These are phyloP conservation scores for Alternaria ventricosa DNA, from an alignment of 2,329 filamentous ascomycete genomes.

Conservation along the genomic window DNA sequence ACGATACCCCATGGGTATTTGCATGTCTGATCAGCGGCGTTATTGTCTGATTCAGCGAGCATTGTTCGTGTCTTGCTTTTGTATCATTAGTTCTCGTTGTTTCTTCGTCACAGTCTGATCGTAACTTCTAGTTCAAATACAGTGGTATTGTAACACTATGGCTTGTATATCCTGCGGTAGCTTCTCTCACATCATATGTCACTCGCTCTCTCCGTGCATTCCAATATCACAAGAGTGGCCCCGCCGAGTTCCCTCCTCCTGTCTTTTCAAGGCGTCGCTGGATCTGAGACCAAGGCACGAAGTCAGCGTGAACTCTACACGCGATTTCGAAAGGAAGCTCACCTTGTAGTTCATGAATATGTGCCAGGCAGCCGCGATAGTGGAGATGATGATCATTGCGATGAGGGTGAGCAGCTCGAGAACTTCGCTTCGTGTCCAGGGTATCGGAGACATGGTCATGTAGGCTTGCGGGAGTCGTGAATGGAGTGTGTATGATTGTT, in stretches of 20 bases:
- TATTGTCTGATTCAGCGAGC: neutral
- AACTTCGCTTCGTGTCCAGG: neutral
- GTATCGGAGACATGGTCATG: neutral
- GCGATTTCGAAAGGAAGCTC: neutral
- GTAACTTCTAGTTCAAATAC: conserved; percentile 3
- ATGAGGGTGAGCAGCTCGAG: neutral
- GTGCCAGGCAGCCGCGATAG: neutral
- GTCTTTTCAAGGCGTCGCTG: neutral
- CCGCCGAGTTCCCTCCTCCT: neutral
- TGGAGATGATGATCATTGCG: neutral
- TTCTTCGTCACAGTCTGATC: neutral
- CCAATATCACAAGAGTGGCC: neutral
- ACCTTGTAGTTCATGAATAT: neutral
- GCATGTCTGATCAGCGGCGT: conserved; percentile 4
- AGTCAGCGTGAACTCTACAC: neutral
- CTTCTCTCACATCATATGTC: neutral
- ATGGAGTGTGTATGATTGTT: neutral
- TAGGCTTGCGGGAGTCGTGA: neutral
- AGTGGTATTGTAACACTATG: neutral
- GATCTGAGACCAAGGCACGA: neutral
- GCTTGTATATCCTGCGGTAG: neutral
- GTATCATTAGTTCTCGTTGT: neutral
- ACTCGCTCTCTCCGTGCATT: neutral
- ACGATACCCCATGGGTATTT: conserved; percentile 7
- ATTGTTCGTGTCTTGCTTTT: neutral